Conservation (phyloP, 805 yeast genomes). For the Suhomyces vadensis region DNA sequence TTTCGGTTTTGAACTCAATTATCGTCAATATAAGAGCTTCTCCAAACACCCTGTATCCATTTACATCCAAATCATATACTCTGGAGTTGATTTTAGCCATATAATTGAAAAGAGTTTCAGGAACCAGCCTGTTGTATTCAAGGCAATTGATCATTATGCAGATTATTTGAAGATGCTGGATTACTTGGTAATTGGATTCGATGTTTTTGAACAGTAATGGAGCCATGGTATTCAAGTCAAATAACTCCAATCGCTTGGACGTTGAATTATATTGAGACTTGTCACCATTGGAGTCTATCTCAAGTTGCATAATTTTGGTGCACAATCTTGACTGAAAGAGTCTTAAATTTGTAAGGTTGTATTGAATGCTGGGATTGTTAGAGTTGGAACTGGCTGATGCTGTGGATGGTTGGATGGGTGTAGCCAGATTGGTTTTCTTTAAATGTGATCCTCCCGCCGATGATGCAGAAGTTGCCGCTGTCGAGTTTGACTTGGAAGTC, state of each 20-base stretch:
- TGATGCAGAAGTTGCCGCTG: not conserved
- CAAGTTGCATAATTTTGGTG: constrained; percentile 11
- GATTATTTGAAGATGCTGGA: constrained; percentile 18
- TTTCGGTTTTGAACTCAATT: constrained; percentile 6
- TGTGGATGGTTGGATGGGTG: not conserved
- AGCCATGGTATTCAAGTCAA: constrained; percentile 4
- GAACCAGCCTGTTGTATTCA: constrained; percentile 16
- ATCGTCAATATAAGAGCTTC: constrained; percentile 16
- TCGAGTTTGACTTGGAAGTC: not conserved
- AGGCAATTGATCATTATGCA: constrained; percentile 15
- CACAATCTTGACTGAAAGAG: constrained; percentile 14
- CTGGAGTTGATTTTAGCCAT: constrained; percentile 18
- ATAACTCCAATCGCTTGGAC: constrained; percentile 7
- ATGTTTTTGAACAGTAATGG: constrained; percentile 9
- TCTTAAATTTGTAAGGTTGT: constrained; percentile 9
- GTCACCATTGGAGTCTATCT: constrained; percentile 1
- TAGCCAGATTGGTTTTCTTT: not conserved
- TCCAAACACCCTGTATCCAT: constrained; percentile 19
- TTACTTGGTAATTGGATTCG: constrained; percentile 17
- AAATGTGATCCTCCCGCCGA: not conserved
- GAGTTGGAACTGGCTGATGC: not conserved
- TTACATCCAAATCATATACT: constrained; percentile 16
- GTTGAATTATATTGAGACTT: constrained; percentile 6
- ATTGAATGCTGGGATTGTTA: constrained; percentile 3
- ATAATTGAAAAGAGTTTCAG: constrained; percentile 11